Evolutionary conservation across 257 asterid genomes (phyloP), one percentile per base, ranked within the genome.

Genomic region (Marsdenia floribunda): DNA sequence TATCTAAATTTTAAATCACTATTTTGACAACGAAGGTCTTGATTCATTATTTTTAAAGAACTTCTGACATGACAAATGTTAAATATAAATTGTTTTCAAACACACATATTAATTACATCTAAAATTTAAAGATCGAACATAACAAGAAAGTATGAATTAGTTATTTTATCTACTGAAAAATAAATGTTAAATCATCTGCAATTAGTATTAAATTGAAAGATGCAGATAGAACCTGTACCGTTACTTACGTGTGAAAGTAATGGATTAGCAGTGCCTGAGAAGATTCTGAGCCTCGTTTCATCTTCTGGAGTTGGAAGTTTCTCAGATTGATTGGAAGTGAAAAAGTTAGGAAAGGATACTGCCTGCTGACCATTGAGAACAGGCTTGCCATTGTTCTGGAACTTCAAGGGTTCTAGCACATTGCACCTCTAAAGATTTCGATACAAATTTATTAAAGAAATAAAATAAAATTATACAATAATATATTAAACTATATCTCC

Each of bases 261-360:
- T 74, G 93, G 91, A 84, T 93, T 93, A 44, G 98, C 97, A 14
- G 97, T 88, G 69, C 97, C 97, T 24, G 98, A 90, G 87, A 93
- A 93, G 73, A 93, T 88, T 54, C 90, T 85, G 67, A 93, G 92
- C 63, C 96, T 89, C 14, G 89, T 91, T 42, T 86, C 96, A 77
- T 47, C 77, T 22, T 76, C 83, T 37, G 70, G 80, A 70, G 60
- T 72, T 26, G 84, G 75, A 60, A 82, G 71, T 68, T 82, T 70
- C 76, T 74, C 84, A 50, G 80, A 49, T 10, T 80, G 89, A 60
- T 72, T 82, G 66, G 91, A 81, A 66, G 87, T 75, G 79, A 84
- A 42, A 80, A 90, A 80, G 83, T 86, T 83, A 10, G 92, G 90
- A 77, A 89, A 78, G 61, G 86, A 65, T 40, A 78, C 55, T 83